Conservation (phyloP, 1,284 basidiomycete genomes). For the Ganoderma lucidum region DNA sequence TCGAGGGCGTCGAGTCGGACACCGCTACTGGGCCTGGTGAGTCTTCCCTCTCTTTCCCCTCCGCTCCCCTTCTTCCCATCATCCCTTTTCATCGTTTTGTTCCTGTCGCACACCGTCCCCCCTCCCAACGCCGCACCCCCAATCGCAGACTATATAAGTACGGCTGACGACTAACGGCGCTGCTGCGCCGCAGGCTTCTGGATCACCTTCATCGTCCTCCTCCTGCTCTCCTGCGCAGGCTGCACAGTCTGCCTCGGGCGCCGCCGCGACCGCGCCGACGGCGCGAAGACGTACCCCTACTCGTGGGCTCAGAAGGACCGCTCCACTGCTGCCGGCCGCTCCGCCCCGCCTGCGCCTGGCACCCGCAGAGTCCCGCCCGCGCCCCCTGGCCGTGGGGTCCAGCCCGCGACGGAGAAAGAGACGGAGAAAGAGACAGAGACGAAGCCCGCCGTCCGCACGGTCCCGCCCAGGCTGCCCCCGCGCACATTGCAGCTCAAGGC, state of each 20-base stretch:
- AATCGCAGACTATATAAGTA: not conserved
- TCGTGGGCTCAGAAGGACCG: constrained; percentile 35
- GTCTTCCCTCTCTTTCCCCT: constrained; percentile 27
- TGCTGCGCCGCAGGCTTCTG: constrained; percentile 62
- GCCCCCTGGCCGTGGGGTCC: too few relatives aligned
- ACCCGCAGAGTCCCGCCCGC: not conserved
- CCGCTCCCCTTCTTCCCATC: not conserved
- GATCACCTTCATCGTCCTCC: constrained; percentile 71
- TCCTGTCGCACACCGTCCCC: not conserved
- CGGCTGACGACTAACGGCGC: not conserved
- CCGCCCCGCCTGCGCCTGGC: not conserved
- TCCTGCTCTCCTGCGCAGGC: constrained; percentile 69
- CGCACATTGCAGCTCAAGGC: too few relatives aligned
- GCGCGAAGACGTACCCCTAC: constrained; percentile 39
- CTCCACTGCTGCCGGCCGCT: constrained; percentile 16
- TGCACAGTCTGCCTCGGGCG: constrained; percentile 77
- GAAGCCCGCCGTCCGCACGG: too few relatives aligned
- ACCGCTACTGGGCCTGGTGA: constrained; percentile 69
- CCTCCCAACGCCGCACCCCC: not conserved
- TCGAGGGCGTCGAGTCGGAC: constrained; percentile 50
- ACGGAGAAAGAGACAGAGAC: too few relatives aligned
- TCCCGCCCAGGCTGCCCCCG: too few relatives aligned
- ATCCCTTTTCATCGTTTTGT: not conserved
- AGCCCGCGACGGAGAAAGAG: too few relatives aligned
- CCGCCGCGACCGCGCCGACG: constrained; percentile 46